Evolutionary conservation across 2,329 filamentous ascomycete species (phyloP), one percentile per base, ranked within the genome.

Genomic region (Fusarium verrucosum): DNA sequence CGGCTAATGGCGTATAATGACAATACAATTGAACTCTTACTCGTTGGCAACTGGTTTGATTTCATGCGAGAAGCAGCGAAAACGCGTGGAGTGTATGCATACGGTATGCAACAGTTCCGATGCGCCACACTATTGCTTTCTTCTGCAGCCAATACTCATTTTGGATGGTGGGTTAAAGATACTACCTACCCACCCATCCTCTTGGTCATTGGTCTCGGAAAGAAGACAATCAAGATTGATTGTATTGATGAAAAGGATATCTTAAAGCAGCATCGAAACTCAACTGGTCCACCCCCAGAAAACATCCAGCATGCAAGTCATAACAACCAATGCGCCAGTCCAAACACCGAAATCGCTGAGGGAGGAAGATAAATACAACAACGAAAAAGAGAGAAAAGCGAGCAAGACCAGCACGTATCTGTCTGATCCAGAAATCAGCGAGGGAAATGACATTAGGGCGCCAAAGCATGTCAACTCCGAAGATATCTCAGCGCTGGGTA

Each of bases 141-240:
- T n/a, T n/a, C 19, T 53, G 58, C 51, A 66, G 38, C 57, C 56
- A 61, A 51, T 25, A n/a, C 14, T 28, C 14, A 25, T 26, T 20
- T 23, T 36, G 23, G 17, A 9, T 58, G 25, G 22, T 28, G n/a
- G 28, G 26, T 16, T 20, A 14, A 16, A 25, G 19, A 47, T 20
- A 7, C 30, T 16, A 45, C 37, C 28, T 13, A 49, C 41, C 4
- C n/a, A 38, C 10, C 46, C 37, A 25, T 5, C 10, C 20, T 22
- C 11, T 22, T 10, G 13, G 13, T 22, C 19, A 23, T 43, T 26
- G 13, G 14, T 37, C 5, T 16, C 19, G 9, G 13, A 23, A 35
- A 20, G n/a, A 25, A 6, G 10, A 5, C 22, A 22, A 33, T 19
- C 11, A 33, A 42, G 10, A 26, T 37, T 17, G 26, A 56, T 28